Evolutionary conservation across 2,329 filamentous ascomycete genomes (phyloP).

Genomic region (Colletotrichum limetticola): DNA sequence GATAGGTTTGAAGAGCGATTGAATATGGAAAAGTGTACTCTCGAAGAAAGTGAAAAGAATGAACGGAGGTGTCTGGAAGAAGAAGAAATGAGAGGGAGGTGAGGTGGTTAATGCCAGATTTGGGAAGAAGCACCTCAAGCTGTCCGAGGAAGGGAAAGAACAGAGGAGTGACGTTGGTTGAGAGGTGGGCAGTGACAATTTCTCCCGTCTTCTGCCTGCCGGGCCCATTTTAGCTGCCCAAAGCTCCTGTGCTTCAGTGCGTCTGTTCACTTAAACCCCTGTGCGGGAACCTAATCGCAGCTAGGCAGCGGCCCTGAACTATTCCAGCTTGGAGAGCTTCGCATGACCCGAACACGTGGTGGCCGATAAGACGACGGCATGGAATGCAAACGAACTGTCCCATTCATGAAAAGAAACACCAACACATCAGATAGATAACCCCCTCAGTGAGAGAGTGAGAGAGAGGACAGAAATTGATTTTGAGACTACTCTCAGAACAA

Average conservation of each 20-base stretch:
- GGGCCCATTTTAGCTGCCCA: neutral
- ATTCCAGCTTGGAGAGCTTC: neutral
- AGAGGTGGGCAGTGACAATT: neutral
- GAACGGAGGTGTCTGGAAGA: slow-evolving; percentile 2
- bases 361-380: neutral
- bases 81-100: slow-evolving; percentile 7
- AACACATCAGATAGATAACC: neutral
- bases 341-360: neutral
- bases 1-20: neutral
- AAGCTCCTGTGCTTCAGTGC: slow-evolving; percentile 17
- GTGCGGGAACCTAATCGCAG: slow-evolving; percentile 15
- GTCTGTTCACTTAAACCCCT: neutral
- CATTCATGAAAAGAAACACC: slow-evolving; percentile 3
- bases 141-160: neutral
- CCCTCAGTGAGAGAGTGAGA: neutral
- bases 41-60: neutral
- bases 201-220: neutral
- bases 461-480: too few species aligned
- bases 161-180: slow-evolving; percentile 3
- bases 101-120: slow-evolving; percentile 1
- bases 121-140: neutral
- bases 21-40: neutral
- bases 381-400: slow-evolving; percentile 9
- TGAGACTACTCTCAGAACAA: too few species aligned
- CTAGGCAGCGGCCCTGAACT: slow-evolving; percentile 6